Conservation (phyloP, 441 rosid species). For the Hura crepitans region DNA sequence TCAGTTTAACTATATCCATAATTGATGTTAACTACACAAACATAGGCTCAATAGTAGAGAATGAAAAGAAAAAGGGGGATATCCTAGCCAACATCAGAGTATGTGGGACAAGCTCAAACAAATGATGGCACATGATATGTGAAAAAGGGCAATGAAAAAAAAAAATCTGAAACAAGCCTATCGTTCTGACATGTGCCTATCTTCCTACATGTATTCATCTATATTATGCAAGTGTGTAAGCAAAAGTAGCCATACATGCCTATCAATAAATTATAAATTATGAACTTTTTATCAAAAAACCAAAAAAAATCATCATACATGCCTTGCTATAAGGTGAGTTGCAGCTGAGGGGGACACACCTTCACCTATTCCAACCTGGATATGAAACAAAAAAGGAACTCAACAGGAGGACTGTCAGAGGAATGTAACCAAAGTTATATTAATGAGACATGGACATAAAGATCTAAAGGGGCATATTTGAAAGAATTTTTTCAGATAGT, state of each 20-base stretch:
- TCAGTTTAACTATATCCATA: background rate
- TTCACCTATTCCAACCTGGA: slow-evolving; percentile 97
- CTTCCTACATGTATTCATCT: background rate
- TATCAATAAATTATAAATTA: background rate
- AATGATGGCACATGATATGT: background rate
- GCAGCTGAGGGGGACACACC: slow-evolving; percentile 99
- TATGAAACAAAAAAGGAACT: slow-evolving; percentile 26
- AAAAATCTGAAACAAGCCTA: background rate
- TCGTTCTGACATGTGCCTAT: background rate
- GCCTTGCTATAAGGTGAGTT: slow-evolving; percentile 94
- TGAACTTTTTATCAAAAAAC: background rate
- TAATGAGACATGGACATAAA: background rate
- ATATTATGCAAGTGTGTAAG: background rate
- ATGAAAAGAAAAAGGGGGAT: background rate
- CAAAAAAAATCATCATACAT: slow-evolving; percentile 31
- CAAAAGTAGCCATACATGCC: background rate
- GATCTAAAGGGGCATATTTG: background rate
- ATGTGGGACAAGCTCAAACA: background rate
- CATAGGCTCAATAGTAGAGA: background rate
- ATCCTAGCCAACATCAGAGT: background rate
- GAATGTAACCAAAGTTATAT: slow-evolving; percentile 3
- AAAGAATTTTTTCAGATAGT: background rate
- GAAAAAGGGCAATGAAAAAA: background rate
- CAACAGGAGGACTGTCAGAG: slow-evolving; percentile 11
- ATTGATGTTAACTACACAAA: background rate